Base-by-base conservation (phyloP, 345 rosid species). In the Boechera retrofracta region DNA sequence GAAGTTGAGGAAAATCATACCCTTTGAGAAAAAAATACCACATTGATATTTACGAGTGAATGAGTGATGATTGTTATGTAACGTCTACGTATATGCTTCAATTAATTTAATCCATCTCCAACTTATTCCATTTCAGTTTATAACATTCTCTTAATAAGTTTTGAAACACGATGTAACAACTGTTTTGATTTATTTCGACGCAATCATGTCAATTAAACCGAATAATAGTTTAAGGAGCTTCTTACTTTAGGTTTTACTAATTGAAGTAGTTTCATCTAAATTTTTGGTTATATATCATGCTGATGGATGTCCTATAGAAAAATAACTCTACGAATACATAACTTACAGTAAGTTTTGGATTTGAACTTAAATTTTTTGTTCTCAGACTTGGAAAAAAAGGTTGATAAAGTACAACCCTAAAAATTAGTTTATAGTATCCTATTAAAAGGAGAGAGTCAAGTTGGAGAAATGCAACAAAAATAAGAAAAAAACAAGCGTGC, bases 21-120 rank as follows among this genome's bases (percentile, higher is more conserved):
- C 18, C 18, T 45, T 58, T 7, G 67, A 12, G 18, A 18, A 33
- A 68, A 59, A 47, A 28, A 47, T 31, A n/a, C 47, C 21, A 31
- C 55, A 18, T 18, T 28, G 45, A 69, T 76, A 31, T 9, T 31
- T 60, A 61, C 41, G 39, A 76, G 24, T 31, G 36, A 41, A 76
- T 36, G 24, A 21, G 24, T 24, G 38, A 42, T 69, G 75, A 62
- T 76, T n/a, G 41, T 53, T 75, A 76, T 44, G 70, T 63, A 70
- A 63, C 52, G 76, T 77, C 32, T 61, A 69, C 39, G 80, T 0
- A 38, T 32, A 15, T 42, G 33, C 4, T 54, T 32, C 15, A n/a
- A 56, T 33, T 48, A 39, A 11, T 57, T 48, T 57, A 52, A 47
- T 67, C 59, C 7, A 56, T 58, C 41, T 32, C 62, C 39, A n/a